Evolutionary conservation across 495 filamentous ascomycete species (phyloP).

Genomic region (Podospora sp.): DNA sequence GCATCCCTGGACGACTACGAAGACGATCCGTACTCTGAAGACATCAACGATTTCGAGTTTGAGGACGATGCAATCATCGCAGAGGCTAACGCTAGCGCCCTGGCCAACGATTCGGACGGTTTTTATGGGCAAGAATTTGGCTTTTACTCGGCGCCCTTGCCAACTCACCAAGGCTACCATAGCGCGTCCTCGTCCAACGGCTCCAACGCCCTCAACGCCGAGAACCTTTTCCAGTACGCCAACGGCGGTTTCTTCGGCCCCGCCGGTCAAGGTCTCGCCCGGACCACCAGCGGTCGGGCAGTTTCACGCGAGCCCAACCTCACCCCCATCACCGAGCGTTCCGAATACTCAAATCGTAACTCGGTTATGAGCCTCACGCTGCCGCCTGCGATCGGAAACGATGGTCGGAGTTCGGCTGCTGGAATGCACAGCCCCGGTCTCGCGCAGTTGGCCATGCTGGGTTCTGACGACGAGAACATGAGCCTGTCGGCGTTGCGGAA

Average conservation of each 20-base stretch:
- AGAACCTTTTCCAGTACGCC: conserved; percentile 58
- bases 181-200: conserved; percentile 13
- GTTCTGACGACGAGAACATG: conserved; percentile 64
- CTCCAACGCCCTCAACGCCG: conserved; percentile 38
- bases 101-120: conserved; percentile 88
- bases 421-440: conserved; percentile 59
- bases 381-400: conserved; percentile 50
- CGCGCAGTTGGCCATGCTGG: conserved; percentile 72
- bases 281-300: conserved; percentile 68
- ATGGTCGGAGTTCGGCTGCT: conserved; percentile 28
- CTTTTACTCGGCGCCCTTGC: conserved; percentile 79
- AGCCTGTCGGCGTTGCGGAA: conserved; percentile 70
- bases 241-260: conserved; percentile 93
- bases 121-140: conserved; percentile 97
- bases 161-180: conserved; percentile 32
- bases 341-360: conserved; percentile 93
- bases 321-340: conserved; percentile 94
- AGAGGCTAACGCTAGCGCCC: conserved; percentile 88
- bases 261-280: conserved; percentile 56
- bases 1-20: conserved; percentile 10
- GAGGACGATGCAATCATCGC: conserved; percentile 91
- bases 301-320: conserved; percentile 84
- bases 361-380: conserved; percentile 75
- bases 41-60: conserved; percentile 32
- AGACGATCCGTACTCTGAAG: not conserved